Evolutionary conservation across 164 flowering plant species (phyloP), one percentile per base, ranked within the genome.

Genomic region (Santalum album): DNA sequence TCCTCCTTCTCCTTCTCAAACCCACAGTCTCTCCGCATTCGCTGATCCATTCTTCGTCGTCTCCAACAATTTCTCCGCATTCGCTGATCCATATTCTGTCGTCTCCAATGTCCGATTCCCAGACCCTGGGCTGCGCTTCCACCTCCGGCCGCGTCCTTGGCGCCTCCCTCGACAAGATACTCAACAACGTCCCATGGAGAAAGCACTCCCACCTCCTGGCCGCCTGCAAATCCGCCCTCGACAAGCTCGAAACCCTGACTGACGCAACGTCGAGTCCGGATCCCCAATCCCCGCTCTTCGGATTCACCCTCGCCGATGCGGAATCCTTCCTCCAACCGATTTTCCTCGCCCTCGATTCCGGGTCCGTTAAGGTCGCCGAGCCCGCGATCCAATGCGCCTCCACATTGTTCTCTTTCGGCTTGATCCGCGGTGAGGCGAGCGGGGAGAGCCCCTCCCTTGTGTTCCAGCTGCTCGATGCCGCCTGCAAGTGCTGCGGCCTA

Each of bases 161-260:
- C 20, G 96, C 96, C 0, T 82, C 86, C 1, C 84, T 94, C 22
- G 99, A 94, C 73, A 87, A 90, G 81, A 85, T 94, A 82, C 74
- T 94, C 55, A 94, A 94, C 67, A 90, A 94, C 60, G 96, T 79
- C 6, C 90, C 99, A n/a, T 94, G 99, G 99, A 56, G 97, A 24
- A 94, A 94, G 63, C 95, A 90, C 69, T 58, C 96, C 10, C 70
- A 75, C 36, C 83, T 94, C 60, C 95, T 90, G 16, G 54, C 89
- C 59, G 65, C 90, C 62, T 82, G 80, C 58, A 94, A 94, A 70
- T 82, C 97, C 34, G 80, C 71, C 21, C 78, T 87, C 55, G 97
- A 90, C 75, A 72, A 65, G 66, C 89, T 94, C 51, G 76, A 83
- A 9, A 49, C 80, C 45, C 61, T 83, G 50, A 11, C 70, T 25